These are phyloP conservation scores for Coemansia sp. DNA, from an alignment of 192 early-diverging fungal genomes.

Conservation along the genomic window DNA sequence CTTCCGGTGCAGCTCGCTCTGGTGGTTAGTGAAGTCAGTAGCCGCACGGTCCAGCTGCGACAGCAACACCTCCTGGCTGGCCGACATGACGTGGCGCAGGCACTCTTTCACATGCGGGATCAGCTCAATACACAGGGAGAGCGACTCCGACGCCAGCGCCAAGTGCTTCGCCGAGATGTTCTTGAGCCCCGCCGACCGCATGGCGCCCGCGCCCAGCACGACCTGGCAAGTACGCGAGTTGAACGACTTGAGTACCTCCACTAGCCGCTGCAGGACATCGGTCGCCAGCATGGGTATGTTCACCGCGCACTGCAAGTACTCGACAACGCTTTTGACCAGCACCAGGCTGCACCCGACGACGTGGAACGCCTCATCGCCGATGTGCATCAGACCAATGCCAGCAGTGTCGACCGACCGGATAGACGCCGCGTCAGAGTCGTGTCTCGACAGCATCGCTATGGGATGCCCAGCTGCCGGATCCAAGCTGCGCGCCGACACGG, in stretches of 20 bases:
- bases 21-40: constrained; percentile 88
- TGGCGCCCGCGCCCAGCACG: constrained; percentile 96
- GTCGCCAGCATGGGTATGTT: constrained; percentile 77
- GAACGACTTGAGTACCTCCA: constrained; percentile 85
- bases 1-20: constrained; percentile 87
- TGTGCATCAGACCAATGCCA: constrained; percentile 67
- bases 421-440: constrained; percentile 46
- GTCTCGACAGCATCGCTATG: not conserved
- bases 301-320: constrained; percentile 84
- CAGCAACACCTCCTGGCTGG: constrained; percentile 79
- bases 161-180: constrained; percentile 97
- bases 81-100: constrained; percentile 69
- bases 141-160: constrained; percentile 90
- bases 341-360: constrained; percentile 89
- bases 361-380: constrained; percentile 77
- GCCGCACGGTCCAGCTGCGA: constrained; percentile 86
- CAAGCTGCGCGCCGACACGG: constrained; percentile 21
- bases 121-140: constrained; percentile 83
- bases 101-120: constrained; percentile 82
- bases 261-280: constrained; percentile 86
- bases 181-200: constrained; percentile 94
- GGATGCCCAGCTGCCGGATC: not conserved
- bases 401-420: constrained; percentile 45
- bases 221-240: constrained; percentile 96
- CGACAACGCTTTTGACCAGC: constrained; percentile 88